Conservation (phyloP, 2,329 filamentous ascomycete species). For the Geosmithia putterillii region DNA sequence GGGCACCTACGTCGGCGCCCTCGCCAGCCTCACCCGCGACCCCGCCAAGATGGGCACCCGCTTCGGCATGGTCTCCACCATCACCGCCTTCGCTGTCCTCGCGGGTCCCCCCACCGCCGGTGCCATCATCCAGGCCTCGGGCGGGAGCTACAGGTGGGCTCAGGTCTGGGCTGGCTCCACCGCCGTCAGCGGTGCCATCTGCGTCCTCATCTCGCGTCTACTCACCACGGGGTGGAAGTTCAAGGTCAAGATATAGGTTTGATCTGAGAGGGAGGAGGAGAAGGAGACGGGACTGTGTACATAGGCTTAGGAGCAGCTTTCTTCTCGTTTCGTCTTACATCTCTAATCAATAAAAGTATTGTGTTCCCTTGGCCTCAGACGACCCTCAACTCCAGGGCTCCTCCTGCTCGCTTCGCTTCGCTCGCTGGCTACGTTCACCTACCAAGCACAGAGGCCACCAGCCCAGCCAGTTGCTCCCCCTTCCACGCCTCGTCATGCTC, state of each 20-base stretch:
- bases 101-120: slow-evolving; percentile 31
- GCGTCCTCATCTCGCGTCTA: slow-evolving; percentile 18
- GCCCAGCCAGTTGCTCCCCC: slow-evolving; percentile 37
- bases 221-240: slow-evolving; percentile 22
- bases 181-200: slow-evolving; percentile 18
- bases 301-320: background rate
- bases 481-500: slow-evolving; percentile 54
- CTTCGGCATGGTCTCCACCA: slow-evolving; percentile 31
- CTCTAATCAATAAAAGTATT: background rate
- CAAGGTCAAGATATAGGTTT: slow-evolving; percentile 17
- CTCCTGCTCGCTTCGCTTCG: no score
- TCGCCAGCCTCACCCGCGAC: slow-evolving; percentile 28
- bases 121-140: slow-evolving; percentile 27
- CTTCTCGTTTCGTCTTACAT: background rate
- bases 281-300: no score
- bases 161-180: slow-evolving; percentile 34
- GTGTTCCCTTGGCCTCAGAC: no score
- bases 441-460: no score
- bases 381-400: no score
- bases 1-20: slow-evolving; percentile 24
- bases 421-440: no score
- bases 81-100: slow-evolving; percentile 27
- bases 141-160: slow-evolving; percentile 26
- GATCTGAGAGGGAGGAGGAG: slow-evolving; percentile 3
- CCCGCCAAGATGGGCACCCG: slow-evolving; percentile 30